These are phyloP conservation scores for Akanthomyces muscarius DNA, from an alignment of 2,329 filamentous ascomycete species.

Conservation along the genomic window DNA sequence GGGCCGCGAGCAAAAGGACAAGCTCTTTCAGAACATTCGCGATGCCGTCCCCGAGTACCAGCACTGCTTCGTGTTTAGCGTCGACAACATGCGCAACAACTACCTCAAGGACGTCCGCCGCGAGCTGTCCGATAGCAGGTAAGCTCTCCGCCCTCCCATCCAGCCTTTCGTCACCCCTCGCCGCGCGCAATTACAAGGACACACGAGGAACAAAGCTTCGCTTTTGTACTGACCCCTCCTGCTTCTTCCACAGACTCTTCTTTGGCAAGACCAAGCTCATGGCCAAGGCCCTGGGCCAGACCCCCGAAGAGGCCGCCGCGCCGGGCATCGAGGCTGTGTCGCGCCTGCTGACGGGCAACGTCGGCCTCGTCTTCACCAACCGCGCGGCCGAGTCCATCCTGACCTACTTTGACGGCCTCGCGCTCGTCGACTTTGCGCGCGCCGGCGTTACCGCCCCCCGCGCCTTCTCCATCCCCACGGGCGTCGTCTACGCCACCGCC, in stretches of 20 bases:
- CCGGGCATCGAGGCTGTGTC: conserved; percentile 70
- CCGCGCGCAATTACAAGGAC: neutral
- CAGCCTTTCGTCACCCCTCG: neutral
- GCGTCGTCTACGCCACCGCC: conserved; percentile 74
- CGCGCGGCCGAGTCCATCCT: conserved; percentile 63
- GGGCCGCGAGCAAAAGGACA: conserved; percentile 83
- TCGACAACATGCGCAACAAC: conserved; percentile 98
- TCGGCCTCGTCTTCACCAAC: conserved; percentile 88
- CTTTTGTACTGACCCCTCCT: too few species aligned
- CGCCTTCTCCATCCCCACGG: conserved; percentile 74
- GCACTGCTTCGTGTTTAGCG: conserved; percentile 87
- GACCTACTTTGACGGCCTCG: conserved; percentile 67
- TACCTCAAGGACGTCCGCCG: conserved; percentile 87
- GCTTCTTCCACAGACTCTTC: conserved; percentile 56
- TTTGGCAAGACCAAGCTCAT: conserved; percentile 99
- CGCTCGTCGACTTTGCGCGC: conserved; percentile 83
- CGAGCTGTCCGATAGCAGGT: conserved; percentile 82
- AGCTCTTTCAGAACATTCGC: conserved; percentile 84
- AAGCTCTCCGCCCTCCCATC: conserved; percentile 26
- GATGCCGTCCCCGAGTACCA: conserved; percentile 80
- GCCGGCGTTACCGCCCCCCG: conserved; percentile 73
- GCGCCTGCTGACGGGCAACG: conserved; percentile 70
- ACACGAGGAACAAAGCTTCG: too few species aligned
- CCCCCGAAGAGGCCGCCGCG: conserved; percentile 72
- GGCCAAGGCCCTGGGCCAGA: conserved; percentile 84